A percentile compares a stretch with the other conserved stretches of the same genome.
phyloP scores from a whole-genome alignment of 306 rosid species.

The Prunus davidiana region DNA sequence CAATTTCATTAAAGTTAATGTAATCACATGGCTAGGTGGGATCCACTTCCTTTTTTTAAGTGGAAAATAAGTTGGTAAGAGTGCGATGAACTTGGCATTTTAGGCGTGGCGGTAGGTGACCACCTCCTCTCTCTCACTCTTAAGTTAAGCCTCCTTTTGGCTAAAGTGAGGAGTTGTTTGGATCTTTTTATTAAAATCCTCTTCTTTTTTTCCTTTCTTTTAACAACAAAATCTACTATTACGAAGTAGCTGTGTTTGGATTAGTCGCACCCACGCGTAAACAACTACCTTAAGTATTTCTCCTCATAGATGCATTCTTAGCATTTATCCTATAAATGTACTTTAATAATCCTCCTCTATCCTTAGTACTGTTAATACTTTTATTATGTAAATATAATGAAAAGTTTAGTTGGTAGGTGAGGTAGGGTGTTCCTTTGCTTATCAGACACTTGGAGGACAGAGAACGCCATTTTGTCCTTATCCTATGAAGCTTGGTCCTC shows the following conservation, averaged over 20 bases:
- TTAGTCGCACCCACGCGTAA: too few relatives aligned
- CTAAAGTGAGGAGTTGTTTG: not conserved
- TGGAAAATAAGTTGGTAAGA: not conserved
- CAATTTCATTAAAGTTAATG: not conserved
- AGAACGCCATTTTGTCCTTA: not conserved
- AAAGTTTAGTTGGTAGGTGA: not conserved
- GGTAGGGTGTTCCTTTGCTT: not conserved
- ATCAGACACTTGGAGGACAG: not conserved
- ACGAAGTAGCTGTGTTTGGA: too few relatives aligned
- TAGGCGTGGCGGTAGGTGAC: not conserved
- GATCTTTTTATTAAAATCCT: too few relatives aligned
- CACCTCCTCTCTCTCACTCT: not conserved
- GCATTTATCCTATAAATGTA: too few relatives aligned
- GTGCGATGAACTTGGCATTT: not conserved
- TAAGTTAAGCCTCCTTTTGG: not conserved
- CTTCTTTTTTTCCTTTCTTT: too few relatives aligned
- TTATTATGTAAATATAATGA: too few relatives aligned
- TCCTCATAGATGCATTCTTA: too few relatives aligned
- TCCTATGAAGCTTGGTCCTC: not conserved
- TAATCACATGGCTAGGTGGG: not conserved
- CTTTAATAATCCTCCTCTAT: too few relatives aligned
- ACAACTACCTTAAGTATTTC: too few relatives aligned
- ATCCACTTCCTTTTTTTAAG: not conserved
- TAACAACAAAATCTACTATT: too few relatives aligned
- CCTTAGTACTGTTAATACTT: too few relatives aligned